Percentiles rank a stretch among this genome's conserved stretches.
Evolutionary conservation across 2,329 filamentous ascomycete species (phyloP).

Genomic region (Neopestalotiopsis sp.): DNA sequence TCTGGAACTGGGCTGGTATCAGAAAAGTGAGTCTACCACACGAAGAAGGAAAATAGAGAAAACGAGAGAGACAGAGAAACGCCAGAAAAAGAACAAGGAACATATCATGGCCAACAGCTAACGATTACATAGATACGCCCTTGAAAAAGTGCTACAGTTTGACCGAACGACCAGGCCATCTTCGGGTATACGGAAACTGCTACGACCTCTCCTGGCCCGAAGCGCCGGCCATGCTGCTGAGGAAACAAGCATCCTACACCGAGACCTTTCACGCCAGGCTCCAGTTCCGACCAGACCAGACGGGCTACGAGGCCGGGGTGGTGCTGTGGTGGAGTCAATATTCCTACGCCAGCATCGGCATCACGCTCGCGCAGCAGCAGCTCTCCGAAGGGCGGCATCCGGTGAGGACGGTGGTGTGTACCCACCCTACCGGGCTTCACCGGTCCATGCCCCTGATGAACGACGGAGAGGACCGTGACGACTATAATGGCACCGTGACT

Average conservation of each 20-base stretch:
- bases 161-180: conserved; percentile 43
- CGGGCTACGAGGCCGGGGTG: conserved; percentile 55
- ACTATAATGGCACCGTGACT: no score
- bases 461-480: not conserved
- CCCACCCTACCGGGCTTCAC: conserved; percentile 25
- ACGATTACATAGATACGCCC: conserved; percentile 47
- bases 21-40: conserved; percentile 34
- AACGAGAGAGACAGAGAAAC: no score
- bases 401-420: conserved; percentile 22
- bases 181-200: conserved; percentile 56
- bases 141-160: conserved; percentile 51
- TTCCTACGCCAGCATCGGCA: conserved; percentile 38
- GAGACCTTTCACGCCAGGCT: conserved; percentile 49
- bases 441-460: not conserved
- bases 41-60: no score
- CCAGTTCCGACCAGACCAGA: conserved; percentile 48
- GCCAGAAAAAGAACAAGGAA: no score
- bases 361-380: conserved; percentile 30
- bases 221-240: conserved; percentile 55
- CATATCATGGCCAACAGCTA: not conserved
- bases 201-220: conserved; percentile 56
- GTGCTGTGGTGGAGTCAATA: conserved; percentile 59
- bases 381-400: conserved; percentile 15
- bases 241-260: conserved; percentile 54
- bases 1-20: conserved; percentile 44